Conservation (phyloP, 345 rosid species). For the Laguncularia racemosa region DNA sequence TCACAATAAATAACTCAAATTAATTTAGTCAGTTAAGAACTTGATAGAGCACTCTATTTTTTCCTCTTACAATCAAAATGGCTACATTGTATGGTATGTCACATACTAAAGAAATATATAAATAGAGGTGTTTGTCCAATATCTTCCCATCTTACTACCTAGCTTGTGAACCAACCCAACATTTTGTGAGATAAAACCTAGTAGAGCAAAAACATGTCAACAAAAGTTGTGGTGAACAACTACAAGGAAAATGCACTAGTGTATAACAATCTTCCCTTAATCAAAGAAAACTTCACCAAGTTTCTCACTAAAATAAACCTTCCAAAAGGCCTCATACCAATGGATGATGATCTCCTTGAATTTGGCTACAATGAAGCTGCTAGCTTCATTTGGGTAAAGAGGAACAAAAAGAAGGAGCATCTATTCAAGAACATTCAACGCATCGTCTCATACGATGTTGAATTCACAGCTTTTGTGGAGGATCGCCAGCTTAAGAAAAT, state of each 20-base stretch:
- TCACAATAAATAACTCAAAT: no score
- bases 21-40: no score
- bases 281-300: conserved; percentile 41
- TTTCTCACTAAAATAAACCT: conserved; percentile 34
- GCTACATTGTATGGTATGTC: no score
- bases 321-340: conserved; percentile 49
- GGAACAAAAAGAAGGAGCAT: conserved; percentile 31
- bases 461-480: conserved; percentile 45
- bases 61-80: no score
- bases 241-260: conserved; percentile 45
- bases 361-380: conserved; percentile 39
- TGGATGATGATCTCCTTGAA: conserved; percentile 33
- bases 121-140: no score
- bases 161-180: no score
- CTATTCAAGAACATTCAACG: conserved; percentile 28
- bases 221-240: not conserved
- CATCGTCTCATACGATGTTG: conserved; percentile 39
- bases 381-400: conserved; percentile 63
- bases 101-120: no score
- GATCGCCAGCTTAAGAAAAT: conserved; percentile 36
- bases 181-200: no score
- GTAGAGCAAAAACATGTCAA: no score
- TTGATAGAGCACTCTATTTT: no score
- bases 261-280: conserved; percentile 28
- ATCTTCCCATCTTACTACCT: no score